These are phyloP conservation scores for Phytophthora multivora DNA, from an alignment of 352 stramenopile genomes.

Conservation along the genomic window DNA sequence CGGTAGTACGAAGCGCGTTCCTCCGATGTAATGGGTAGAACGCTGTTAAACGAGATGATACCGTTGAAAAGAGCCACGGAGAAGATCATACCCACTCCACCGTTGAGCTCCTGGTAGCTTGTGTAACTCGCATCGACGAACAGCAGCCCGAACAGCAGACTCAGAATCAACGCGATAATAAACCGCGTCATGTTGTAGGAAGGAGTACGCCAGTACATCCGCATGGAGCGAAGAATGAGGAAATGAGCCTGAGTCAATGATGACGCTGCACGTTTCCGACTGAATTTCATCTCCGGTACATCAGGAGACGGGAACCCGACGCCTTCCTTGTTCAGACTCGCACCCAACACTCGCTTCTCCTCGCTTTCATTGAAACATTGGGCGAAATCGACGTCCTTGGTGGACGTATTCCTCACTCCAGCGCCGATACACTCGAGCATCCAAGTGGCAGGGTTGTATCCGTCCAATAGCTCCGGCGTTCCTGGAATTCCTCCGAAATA, in stretches of 20 bases:
- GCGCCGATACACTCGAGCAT: constrained; percentile 50
- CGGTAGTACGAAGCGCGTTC: constrained; percentile 64
- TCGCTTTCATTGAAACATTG: constrained; percentile 37
- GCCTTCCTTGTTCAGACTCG: constrained; percentile 39
- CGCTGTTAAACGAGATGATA: constrained; percentile 65
- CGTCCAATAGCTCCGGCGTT: constrained; percentile 40
- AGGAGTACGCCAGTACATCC: constrained; percentile 82
- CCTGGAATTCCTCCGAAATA: constrained; percentile 70
- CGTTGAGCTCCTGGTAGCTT: constrained; percentile 42
- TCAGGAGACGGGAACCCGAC: constrained; percentile 32
- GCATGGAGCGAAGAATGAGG: constrained; percentile 48
- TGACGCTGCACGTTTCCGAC: constrained; percentile 35
- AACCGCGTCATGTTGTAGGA: constrained; percentile 82
- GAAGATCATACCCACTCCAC: constrained; percentile 82
- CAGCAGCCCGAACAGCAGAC: constrained; percentile 63
- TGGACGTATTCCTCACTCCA: constrained; percentile 30
- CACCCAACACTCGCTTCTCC: constrained; percentile 28
- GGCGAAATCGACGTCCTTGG: constrained; percentile 33
- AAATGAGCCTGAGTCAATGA: constrained; percentile 33
- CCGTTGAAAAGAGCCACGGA: constrained; percentile 77
- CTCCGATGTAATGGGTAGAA: constrained; percentile 71
- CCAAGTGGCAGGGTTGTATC: constrained; percentile 55
- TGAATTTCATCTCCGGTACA: constrained; percentile 41
- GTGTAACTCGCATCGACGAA: constrained; percentile 67
- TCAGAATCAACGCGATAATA: constrained; percentile 53